Percentiles rank a stretch among this genome's conserved stretches.
phyloP scores from a whole-genome alignment of 1,284 basidiomycete genomes.

The Exsudoporus floridanus region DNA sequence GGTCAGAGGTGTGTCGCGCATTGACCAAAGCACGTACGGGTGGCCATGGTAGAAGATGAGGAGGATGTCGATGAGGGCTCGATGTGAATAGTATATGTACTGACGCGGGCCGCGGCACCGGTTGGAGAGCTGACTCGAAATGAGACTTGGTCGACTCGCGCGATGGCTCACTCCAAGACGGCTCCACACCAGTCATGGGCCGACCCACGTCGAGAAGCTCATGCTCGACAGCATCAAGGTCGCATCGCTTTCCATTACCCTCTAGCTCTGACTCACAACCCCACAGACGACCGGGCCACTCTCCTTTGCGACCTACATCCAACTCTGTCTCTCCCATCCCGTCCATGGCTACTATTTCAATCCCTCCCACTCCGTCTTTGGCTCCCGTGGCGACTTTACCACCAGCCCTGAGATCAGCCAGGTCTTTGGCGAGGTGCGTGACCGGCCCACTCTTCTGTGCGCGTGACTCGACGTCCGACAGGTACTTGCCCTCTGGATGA shows the following conservation, averaged over 20 bases:
- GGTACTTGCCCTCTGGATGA: conserved; percentile 85
- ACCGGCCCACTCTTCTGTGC: neutral
- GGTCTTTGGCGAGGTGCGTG: conserved; percentile 90
- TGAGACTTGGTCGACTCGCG: neutral
- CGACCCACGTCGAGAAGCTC: conserved; percentile 54
- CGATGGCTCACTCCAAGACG: neutral
- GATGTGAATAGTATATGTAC: neutral
- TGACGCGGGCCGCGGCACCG: neutral
- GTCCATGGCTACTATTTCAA: conserved; percentile 89
- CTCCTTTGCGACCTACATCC: conserved; percentile 85
- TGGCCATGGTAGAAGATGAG: conserved; percentile 50
- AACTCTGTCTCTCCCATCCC: conserved; percentile 84
- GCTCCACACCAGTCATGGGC: neutral
- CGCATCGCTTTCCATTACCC: neutral
- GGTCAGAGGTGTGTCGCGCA: conserved; percentile 1
- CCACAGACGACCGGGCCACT: conserved; percentile 82
- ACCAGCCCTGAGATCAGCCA: conserved; percentile 98
- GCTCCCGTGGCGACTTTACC: conserved; percentile 88
- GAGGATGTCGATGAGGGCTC: neutral
- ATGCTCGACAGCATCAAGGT: conserved; percentile 71
- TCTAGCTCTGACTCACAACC: neutral
- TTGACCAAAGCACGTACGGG: conserved; percentile 47
- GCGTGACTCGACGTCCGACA: conserved; percentile 36
- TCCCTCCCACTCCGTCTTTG: conserved; percentile 73
- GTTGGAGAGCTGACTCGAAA: neutral